Base-by-base conservation (phyloP, 148 eudicot genomes). In the Hydrangea macrophylla region DNA sequence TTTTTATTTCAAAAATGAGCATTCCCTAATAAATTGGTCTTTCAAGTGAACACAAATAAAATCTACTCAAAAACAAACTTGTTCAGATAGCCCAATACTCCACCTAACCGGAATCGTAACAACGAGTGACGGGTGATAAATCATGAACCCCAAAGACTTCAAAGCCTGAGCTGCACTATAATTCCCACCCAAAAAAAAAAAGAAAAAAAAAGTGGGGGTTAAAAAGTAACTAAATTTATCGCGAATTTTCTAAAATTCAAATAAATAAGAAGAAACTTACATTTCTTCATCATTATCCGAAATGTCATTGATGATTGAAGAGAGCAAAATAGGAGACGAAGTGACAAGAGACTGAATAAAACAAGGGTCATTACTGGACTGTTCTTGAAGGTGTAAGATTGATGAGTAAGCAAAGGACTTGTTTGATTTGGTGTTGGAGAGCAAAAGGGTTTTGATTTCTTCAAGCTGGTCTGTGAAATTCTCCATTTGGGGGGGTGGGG, bases 141-240 rank as follows among this genome's bases (percentile, higher is more conserved):
- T 64, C 77, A 87, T 85, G 86, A 92, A 92, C 1, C 97, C 97
- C 79, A 92, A 76, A 60, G 89, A 89, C 90, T 92, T 92, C 89
- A 92, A 85, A 58, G 92, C 92, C 83, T 78, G 78, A 33, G 76
- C 69, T 64, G 84, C 83, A 65, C 97, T 86, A 74, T 69, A 58
- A 76, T 20, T 37, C n/a, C n/a, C n/a, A n/a, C n/a, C n/a, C 66
- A 69, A 33, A 35, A 39, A 64, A 60, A 65, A 56, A 31, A 3
- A 44, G 9, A 37, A 30, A 59, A 31, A 42, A n/a, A n/a, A n/a
- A n/a, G 6, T 44, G 17, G 3, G 24, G 48, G 48, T 42, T 11
- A 15, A 8, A 30, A 32, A 6, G 23, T 26, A 37, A 17, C 7
- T 22, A 32, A 4, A 40, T 11, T 3, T 1, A 37, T 17, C 54